phyloP scores from a whole-genome alignment of 2,329 filamentous ascomycete genomes.

The Xylaria sp. region DNA sequence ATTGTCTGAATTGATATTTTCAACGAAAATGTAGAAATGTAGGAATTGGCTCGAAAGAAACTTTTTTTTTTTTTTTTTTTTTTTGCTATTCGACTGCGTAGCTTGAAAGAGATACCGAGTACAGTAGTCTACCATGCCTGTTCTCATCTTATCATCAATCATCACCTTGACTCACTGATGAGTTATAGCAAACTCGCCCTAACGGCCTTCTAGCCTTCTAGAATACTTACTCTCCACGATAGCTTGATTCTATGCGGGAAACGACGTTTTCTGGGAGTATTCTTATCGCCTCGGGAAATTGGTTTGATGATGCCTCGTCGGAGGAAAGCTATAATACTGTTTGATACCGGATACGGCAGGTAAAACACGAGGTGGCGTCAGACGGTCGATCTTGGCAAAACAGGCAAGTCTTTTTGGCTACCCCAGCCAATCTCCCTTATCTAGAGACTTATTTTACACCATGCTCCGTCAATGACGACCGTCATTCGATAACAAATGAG shows the following conservation, averaged over 20 bases:
- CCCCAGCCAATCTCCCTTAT: slow-evolving; percentile 22
- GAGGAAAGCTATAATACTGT: not conserved
- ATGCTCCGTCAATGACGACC: no score
- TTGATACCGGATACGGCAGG: slow-evolving; percentile 16
- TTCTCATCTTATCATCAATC: not conserved
- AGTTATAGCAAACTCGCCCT: not conserved
- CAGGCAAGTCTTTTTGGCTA: slow-evolving; percentile 20
- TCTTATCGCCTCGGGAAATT: not conserved
- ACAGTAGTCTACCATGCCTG: not conserved
- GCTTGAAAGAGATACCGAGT: no score
- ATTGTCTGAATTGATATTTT: no score
- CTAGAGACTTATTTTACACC: no score
- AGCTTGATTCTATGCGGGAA: not conserved
- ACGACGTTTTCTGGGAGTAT: not conserved
- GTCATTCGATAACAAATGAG: no score
- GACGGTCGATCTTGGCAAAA: slow-evolving; percentile 20
- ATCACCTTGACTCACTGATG: not conserved
- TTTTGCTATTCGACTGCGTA: no score
- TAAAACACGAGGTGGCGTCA: slow-evolving; percentile 4
- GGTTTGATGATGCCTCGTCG: not conserved
- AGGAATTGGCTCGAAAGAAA: no score
- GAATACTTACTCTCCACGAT: not conserved
- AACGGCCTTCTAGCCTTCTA: not conserved
- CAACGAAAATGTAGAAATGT: no score
- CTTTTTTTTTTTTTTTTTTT: no score